Base-by-base conservation (phyloP, 257 asterid genomes). In the Fraxinus pennsylvanica region DNA sequence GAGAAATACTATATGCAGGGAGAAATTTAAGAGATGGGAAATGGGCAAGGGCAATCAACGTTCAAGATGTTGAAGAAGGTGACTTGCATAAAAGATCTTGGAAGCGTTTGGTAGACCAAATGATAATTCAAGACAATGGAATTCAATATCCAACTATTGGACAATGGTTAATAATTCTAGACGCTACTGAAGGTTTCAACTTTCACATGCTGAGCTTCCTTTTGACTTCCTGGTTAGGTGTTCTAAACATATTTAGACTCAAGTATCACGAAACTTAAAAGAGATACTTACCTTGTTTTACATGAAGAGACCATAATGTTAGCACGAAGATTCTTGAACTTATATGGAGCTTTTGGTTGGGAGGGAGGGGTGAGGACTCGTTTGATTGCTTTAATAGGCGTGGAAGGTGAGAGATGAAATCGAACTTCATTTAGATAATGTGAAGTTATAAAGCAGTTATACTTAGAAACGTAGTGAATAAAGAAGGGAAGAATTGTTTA, bases 201-300 rank as follows among this genome's bases (percentile, higher is more conserved):
- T 35, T 33, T 61, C 82, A 89, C 97, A 90, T 80, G 92, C 91
- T 45, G 97, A 93, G 82, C 98, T 91, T 59, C 98, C 98, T 57
- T 95, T 95, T 65, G 98, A 93, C 89, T 95, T 95, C 86, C 99
- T 93, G 86, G 98, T 93, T 74, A 96, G 86, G 97, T 90, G 71
- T 97, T 95, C 6, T 95, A 97, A 84, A 86, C 90, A 6, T 93
- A 81, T 79, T 84, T 95, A 81, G 97, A 95, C 78, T 76, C 93
- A 38, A 90, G 87, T 72, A 97, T 90, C 32, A 92, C 93, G 0
- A 96, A 95, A 68, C 96, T 93, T 47, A 98, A 95, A 88, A 85
- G 90, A 80, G 97, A 87, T 76, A 98, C 99, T 78, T 95, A 93
- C 86, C 98, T 98, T 66, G 91, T 94, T 80, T 73, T 95, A 67